These are phyloP conservation scores for Paecilomyces variotii DNA, from an alignment of 2,329 filamentous ascomycete species.

Conservation along the genomic window DNA sequence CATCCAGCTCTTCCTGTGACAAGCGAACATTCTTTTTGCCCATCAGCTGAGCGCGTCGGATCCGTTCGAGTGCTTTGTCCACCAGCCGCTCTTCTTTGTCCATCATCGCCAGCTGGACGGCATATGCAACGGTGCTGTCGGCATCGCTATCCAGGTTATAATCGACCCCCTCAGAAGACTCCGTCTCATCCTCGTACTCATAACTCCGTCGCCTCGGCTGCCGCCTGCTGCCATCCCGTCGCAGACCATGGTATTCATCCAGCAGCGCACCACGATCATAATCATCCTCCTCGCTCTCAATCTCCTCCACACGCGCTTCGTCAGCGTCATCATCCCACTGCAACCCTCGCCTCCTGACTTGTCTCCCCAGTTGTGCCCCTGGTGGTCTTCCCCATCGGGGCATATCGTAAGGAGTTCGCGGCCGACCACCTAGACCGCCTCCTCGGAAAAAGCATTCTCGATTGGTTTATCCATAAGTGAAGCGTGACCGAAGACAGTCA, in stretches of 20 bases:
- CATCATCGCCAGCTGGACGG: slow-evolving; percentile 47
- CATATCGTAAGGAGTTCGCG: slow-evolving; percentile 90
- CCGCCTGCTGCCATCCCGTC: slow-evolving; percentile 27
- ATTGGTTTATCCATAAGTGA: slow-evolving; percentile 96
- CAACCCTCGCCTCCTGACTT: slow-evolving; percentile 46
- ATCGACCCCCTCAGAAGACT: slow-evolving; percentile 38
- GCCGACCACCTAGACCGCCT: slow-evolving; percentile 99
- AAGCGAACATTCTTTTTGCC: slow-evolving; percentile 75
- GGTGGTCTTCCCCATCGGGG: slow-evolving; percentile 99
- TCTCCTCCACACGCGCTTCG: slow-evolving; percentile 32
- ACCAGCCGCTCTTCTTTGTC: slow-evolving; percentile 69
- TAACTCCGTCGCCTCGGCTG: slow-evolving; percentile 27
- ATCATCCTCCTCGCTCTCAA: slow-evolving; percentile 37
- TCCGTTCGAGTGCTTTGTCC: slow-evolving; percentile 69
- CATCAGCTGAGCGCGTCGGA: slow-evolving; percentile 66
- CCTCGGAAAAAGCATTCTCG: slow-evolving; percentile 99
- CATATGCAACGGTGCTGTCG: slow-evolving; percentile 36
- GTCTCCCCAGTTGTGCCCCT: slow-evolving; percentile 66
- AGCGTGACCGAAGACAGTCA: slow-evolving; percentile 90
- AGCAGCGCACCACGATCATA: slow-evolving; percentile 23
- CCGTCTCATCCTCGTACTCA: slow-evolving; percentile 38
- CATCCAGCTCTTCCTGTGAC: slow-evolving; percentile 70
- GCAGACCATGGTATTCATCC: slow-evolving; percentile 13
- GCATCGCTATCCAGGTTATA: slow-evolving; percentile 47
- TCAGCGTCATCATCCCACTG: slow-evolving; percentile 44